Evolutionary conservation across 176 grass and related monocot species (phyloP), one percentile per base, ranked within the genome.

Genomic region (Oryza officinalis): DNA sequence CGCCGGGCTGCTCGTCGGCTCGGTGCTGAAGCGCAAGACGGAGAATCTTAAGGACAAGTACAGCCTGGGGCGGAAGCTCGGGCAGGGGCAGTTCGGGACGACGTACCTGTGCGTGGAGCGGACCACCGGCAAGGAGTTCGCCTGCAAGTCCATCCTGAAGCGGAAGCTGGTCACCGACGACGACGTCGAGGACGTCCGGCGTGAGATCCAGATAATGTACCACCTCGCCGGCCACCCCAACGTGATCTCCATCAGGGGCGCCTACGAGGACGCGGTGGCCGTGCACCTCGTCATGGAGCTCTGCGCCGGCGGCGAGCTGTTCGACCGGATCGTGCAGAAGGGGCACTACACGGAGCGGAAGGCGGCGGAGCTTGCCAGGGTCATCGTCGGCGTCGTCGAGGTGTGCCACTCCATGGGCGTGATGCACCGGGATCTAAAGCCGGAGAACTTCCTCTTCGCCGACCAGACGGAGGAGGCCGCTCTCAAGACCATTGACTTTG

Each of bases 31-130:
- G 88, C 88, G 94, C 35, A 96, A 77, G 89, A 96, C 91, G 11
- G 91, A 93, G 86, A 93, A 81, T 78, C 72, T 96, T 41, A 96
- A 93, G 88, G 94, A 96, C 67, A 90, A 92, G 83, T 96, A 91
- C 88, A 96, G 88, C 86, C 83, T 96, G 2, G 94, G 94, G 1
- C 88, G 94, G 6, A 92, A 92, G 67, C 88, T 98, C 1, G 95
- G 95, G 13, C 95, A 98, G 89, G 95, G 95, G 15, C 95, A 98
- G 80, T 98, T 98, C 61, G 95, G 95, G 43, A 95, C 89, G 12
- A 98, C 95, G 28, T 93, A 95, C 82, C 88, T 98, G 7, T 98
- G 95, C 89, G 84, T 98, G 11, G 95, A 98, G 64, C 92, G 92
- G 17, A 47, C 47, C 69, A 86, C 79, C 0, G 88, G 95, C 2